Evolutionary conservation across 2,329 filamentous ascomycete species (phyloP), one percentile per base, ranked within the genome.

Genomic region (Trichoderma brevicompactum): DNA sequence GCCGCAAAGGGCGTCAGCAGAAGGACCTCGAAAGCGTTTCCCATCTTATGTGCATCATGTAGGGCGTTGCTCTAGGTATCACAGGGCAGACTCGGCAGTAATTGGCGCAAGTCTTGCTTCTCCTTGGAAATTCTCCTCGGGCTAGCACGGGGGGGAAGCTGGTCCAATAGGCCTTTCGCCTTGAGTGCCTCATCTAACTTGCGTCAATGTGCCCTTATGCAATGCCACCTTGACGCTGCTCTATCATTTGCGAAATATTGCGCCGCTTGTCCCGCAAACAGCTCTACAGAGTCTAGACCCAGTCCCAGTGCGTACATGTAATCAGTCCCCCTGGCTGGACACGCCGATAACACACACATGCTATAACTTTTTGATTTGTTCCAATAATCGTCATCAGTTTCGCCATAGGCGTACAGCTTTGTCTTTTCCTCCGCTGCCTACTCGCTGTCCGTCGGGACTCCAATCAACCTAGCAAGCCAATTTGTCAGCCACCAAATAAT

Each of bases 401-500:
- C 85, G 82, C 88, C 88, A 91, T 48, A 89, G 77, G 69, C 87
- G 81, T 19, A 90, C 86, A 2, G 87, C 87, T 77, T 96, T 97
- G 77, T 99, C 95, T 75, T 94, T 94, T 9, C 95, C 95, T 63
- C 94, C 95, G 76, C 93, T 97, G 17, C 89, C 93, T 15, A 98
- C 94, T 71, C 89, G 89, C 71, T 92, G 86, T 8, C 95, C 95
- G 75, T 97, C 94, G 0, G 92, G 90, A 71, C 91, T 94, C 95
- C 94, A 98, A 76, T 98, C 94, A 12, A 97, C 66, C 65, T 67
- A 23, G 32, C n/a, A 23, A 9, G n/a, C 58, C 7, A 38, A 7
- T 38, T 38, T 38, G 49, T 52, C 32, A 58, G 58, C 36, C 28
- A 50, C 2, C 36, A 38, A 38, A 38, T 10, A 10, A 8, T 10